Conservation (phyloP, 441 rosid species). For the Arabidopsis hybrid region DNA sequence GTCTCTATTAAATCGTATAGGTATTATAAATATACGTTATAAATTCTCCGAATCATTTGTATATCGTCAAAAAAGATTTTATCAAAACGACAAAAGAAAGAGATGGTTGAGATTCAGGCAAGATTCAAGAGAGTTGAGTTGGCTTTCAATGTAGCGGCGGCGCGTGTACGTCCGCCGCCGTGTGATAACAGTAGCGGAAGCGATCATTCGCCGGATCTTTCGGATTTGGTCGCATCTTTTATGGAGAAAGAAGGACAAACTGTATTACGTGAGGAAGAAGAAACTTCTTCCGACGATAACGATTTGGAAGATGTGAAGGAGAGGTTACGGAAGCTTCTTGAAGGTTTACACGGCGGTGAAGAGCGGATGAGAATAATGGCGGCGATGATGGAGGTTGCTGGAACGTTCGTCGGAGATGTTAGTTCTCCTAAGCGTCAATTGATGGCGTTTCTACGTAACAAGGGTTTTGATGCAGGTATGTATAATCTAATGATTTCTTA, state of each 20-base stretch:
- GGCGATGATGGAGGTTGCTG: constrained; percentile 41
- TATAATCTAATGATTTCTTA: not conserved
- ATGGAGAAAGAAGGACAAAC: constrained; percentile 56
- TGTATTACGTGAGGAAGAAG: constrained; percentile 14
- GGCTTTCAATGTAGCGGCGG: constrained; percentile 56
- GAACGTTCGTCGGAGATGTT: constrained; percentile 33
- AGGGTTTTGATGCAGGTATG: constrained; percentile 77
- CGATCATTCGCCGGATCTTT: constrained; percentile 59
- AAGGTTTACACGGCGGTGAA: constrained; percentile 22
- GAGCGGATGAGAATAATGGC: constrained; percentile 44
- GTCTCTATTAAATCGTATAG: not conserved
- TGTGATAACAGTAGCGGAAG: constrained; percentile 36
- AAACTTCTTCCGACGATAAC: constrained; percentile 15
- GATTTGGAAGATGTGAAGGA: constrained; percentile 51
- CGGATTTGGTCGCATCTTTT: constrained; percentile 70
- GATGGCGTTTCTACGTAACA: constrained; percentile 60
- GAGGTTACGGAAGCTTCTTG: constrained; percentile 43
- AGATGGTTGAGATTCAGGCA: constrained; percentile 42
- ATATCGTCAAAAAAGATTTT: constrained; percentile 13
- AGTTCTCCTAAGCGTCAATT: constrained; percentile 47
- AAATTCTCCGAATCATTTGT: constrained; percentile 27
- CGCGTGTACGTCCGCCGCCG: constrained; percentile 46
- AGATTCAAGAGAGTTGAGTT: constrained; percentile 55
- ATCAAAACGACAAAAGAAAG: constrained; percentile 7
- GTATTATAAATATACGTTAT: constrained; percentile 29